A percentile compares a stretch with the other conserved stretches of the same genome.
Evolutionary conservation across 495 filamentous ascomycete genomes (phyloP).

Genomic region (Bacidia gigantensis): DNA sequence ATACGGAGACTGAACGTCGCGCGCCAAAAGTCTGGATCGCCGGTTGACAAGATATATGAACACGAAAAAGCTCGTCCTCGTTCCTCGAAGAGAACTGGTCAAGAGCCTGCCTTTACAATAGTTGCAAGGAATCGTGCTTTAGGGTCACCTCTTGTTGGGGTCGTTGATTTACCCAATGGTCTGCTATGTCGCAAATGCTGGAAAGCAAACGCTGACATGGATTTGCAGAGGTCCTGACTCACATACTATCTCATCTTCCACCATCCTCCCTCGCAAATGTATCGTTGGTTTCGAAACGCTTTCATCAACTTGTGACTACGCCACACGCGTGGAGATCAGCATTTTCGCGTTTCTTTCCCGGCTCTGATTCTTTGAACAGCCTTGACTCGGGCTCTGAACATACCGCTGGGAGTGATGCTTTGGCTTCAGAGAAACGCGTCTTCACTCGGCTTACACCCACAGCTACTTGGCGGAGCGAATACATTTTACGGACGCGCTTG

Average conservation of each 20-base stretch:
- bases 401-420: conserved; percentile 29
- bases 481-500: conserved; percentile 72
- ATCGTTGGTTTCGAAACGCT: conserved; percentile 69
- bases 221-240: conserved; percentile 67
- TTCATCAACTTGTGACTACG: conserved; percentile 69
- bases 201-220: conserved; percentile 19
- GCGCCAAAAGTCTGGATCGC: conserved; percentile 25
- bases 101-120: conserved; percentile 46
- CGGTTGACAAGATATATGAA: conserved; percentile 51
- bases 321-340: conserved; percentile 85
- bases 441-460: conserved; percentile 68
- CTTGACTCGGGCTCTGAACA: conserved; percentile 13
- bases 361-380: conserved; percentile 37
- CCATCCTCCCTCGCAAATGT: conserved; percentile 64
- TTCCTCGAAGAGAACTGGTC: conserved; percentile 30
- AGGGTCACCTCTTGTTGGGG: conserved; percentile 29
- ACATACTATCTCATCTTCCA: conserved; percentile 79
- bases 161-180: conserved; percentile 75
- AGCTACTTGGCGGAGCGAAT: conserved; percentile 86
- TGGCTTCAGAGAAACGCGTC: conserved; percentile 51
- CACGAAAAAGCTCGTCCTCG: conserved; percentile 52
- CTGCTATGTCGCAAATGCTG: conserved; percentile 19
- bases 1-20: conserved; percentile 24
- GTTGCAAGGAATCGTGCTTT: conserved; percentile 36
- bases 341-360: conserved; percentile 80